Conservation (phyloP, 2,329 filamentous ascomycete species). For the Calonectria pseudoreteaudii region DNA sequence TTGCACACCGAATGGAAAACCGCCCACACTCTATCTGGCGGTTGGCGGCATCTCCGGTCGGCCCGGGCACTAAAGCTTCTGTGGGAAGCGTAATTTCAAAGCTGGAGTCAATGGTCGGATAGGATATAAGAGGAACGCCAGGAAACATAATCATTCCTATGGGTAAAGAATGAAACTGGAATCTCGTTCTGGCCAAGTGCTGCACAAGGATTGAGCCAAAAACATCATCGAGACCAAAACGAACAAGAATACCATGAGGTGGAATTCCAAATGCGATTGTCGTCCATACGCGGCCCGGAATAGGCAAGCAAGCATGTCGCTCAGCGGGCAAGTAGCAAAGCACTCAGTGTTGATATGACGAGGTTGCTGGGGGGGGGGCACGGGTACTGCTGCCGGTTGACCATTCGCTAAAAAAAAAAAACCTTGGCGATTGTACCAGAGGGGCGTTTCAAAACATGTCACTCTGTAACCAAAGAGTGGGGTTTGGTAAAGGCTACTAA, state of each 20-base stretch:
- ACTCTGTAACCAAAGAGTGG: neutral
- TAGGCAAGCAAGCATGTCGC: neutral
- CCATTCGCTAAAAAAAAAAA: neutral
- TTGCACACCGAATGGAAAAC: neutral
- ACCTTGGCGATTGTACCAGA: neutral
- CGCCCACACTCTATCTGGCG: neutral
- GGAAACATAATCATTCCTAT: neutral
- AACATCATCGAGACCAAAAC: neutral
- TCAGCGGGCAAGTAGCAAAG: neutral
- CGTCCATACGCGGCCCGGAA: neutral
- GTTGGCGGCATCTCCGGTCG: neutral
- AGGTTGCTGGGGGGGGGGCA: neutral
- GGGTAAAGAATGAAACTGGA: neutral
- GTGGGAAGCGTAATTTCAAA: neutral
- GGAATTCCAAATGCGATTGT: neutral
- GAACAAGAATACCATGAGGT: neutral
- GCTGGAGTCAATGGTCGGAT: neutral
- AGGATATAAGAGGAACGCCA: neutral
- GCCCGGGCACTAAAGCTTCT: neutral
- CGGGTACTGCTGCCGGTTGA: neutral
- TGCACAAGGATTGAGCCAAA: neutral
- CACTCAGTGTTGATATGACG: neutral
- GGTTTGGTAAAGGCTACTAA: neutral
- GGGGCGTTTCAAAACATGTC: neutral
- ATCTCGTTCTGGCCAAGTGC: neutral